Evolutionary conservation across 1,139 yeast species (phyloP).

Genomic region (Dujonia santamariae): DNA sequence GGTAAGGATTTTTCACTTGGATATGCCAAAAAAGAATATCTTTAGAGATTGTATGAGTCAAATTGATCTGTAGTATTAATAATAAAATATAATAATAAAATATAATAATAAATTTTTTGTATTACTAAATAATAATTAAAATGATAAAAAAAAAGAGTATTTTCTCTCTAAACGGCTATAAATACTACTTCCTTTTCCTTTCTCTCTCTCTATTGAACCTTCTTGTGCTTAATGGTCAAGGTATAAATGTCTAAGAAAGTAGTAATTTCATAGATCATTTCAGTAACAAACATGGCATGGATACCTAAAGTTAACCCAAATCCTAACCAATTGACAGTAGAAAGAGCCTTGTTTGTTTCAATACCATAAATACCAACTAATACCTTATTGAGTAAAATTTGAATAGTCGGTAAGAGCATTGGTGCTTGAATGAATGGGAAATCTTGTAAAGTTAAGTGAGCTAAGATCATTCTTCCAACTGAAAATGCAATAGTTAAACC

Average conservation of each 20-base stretch:
- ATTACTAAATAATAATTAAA: too few relatives aligned
- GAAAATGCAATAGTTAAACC: conserved; percentile 78
- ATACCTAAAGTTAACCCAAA: conserved; percentile 75
- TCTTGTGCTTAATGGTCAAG: conserved; percentile 77
- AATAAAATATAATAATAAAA: too few relatives aligned
- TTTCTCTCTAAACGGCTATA: neutral
- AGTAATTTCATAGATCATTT: conserved; percentile 81
- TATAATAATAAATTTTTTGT: too few relatives aligned
- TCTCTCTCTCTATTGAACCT: conserved; percentile 26
- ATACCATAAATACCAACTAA: conserved; percentile 38
- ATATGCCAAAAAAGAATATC: conserved; percentile 9
- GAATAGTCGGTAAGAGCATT: conserved; percentile 61
- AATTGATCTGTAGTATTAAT: too few relatives aligned
- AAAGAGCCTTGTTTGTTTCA: conserved; percentile 36
- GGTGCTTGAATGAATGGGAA: conserved; percentile 78
- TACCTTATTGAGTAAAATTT: conserved; percentile 43
- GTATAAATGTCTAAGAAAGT: conserved; percentile 82
- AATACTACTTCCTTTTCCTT: neutral
- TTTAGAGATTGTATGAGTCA: too few relatives aligned
- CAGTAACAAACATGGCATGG: conserved; percentile 76
- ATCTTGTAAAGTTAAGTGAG: conserved; percentile 75
- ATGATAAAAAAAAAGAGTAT: too few relatives aligned
- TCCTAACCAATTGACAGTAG: conserved; percentile 63
- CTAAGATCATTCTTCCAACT: conserved; percentile 87
- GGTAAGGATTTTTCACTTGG: conserved; percentile 20